Evolutionary conservation across 768 basidiomycete species (phyloP).

Genomic region (Leccinum longicurvipes): DNA sequence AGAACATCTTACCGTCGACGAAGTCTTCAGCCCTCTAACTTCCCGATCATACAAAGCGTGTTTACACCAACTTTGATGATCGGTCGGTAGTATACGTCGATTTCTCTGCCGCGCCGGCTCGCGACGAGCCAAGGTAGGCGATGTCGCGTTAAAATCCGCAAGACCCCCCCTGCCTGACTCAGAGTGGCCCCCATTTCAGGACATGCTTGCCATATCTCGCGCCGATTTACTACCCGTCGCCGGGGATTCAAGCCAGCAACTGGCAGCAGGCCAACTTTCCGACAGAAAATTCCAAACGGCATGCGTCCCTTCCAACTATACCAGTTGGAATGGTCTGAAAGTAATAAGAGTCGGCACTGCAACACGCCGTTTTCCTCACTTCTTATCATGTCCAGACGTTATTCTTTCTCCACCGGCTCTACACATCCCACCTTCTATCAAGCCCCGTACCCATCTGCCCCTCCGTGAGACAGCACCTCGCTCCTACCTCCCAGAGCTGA

Average conservation of each 20-base stretch:
- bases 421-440: not conserved
- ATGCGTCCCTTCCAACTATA: not conserved
- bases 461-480: not conserved
- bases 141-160: not conserved
- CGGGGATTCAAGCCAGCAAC: not conserved
- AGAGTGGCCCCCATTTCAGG: not conserved
- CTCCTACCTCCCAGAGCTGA: not conserved
- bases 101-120: not conserved
- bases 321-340: not conserved
- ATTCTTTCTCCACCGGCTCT: not conserved
- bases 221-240: not conserved
- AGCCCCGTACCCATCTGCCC: not conserved
- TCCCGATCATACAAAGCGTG: not conserved
- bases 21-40: not conserved
- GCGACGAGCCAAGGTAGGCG: not conserved
- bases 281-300: not conserved
- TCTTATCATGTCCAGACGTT: not conserved
- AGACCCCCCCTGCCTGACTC: not conserved
- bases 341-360: not conserved
- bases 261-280: not conserved
- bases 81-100: not conserved
- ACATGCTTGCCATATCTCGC: not conserved
- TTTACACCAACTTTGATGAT: not conserved
- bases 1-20: not conserved
- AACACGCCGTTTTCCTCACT: not conserved